Evolutionary conservation across 2,329 filamentous ascomycete genomes (phyloP).

Genomic region (Aspergillus sojae): DNA sequence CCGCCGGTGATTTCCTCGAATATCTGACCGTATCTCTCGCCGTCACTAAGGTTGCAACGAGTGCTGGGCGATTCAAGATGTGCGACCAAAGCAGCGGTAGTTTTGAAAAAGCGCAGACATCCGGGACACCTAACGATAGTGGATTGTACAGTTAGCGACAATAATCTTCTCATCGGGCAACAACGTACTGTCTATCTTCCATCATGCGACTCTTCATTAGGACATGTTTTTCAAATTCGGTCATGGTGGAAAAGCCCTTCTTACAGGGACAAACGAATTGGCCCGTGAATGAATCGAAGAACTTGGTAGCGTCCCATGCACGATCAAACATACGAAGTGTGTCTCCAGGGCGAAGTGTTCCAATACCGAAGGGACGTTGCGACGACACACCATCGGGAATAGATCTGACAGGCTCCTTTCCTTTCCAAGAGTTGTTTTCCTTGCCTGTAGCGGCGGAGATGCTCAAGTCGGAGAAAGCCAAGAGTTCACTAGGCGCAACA

Average conservation of each 20-base stretch:
- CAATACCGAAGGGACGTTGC: slow-evolving; percentile 5
- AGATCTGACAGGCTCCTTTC: slow-evolving; percentile 2
- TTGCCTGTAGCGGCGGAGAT: not conserved
- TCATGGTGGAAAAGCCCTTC: slow-evolving; percentile 24
- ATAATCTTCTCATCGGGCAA: no score
- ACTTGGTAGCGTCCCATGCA: slow-evolving; percentile 33
- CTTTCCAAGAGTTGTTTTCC: slow-evolving; percentile 4
- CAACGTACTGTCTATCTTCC: slow-evolving; percentile 23
- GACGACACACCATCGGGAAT: not conserved
- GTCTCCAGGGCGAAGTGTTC: slow-evolving; percentile 12
- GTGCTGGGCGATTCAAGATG: slow-evolving; percentile 43
- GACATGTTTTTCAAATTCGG: slow-evolving; percentile 39
- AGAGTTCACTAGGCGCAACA: slow-evolving; percentile 20
- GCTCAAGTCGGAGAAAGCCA: slow-evolving; percentile 22
- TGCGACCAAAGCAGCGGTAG: slow-evolving; percentile 40
- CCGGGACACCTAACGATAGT: slow-evolving; percentile 36
- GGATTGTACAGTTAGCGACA: not conserved
- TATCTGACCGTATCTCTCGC: slow-evolving; percentile 33
- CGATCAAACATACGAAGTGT: slow-evolving; percentile 18
- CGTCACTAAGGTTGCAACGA: slow-evolving; percentile 38
- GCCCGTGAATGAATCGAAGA: slow-evolving; percentile 32
- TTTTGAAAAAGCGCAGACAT: slow-evolving; percentile 43
- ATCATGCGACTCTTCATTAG: slow-evolving; percentile 20
- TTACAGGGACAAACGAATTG: slow-evolving; percentile 41
- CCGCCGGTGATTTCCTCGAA: slow-evolving; percentile 44